Evolutionary conservation across 2,329 filamentous ascomycete species (phyloP).

Genomic region (Ophiostoma montium): DNA sequence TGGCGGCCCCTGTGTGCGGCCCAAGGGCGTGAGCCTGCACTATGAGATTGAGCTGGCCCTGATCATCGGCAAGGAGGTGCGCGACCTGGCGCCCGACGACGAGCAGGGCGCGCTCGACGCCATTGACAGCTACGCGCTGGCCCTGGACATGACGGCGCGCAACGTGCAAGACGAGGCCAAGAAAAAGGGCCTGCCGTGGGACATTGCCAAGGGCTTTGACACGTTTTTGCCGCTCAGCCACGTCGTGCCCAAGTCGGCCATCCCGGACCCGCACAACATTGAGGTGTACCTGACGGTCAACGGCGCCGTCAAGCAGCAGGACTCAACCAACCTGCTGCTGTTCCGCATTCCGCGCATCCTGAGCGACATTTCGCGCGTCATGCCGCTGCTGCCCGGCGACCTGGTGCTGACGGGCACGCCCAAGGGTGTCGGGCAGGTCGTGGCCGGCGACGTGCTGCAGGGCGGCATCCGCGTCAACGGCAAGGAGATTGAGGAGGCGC

Average conservation of each 20-base stretch:
- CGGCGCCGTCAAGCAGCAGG: constrained; percentile 60
- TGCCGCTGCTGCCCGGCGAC: constrained; percentile 85
- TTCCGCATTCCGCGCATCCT: constrained; percentile 79
- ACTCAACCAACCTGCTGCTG: constrained; percentile 88
- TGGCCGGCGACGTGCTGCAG: constrained; percentile 73
- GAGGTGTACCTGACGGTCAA: constrained; percentile 82
- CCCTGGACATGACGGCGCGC: constrained; percentile 94
- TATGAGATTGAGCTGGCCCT: constrained; percentile 92
- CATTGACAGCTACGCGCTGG: constrained; percentile 73
- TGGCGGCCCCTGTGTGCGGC: constrained; percentile 62
- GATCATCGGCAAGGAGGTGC: constrained; percentile 68
- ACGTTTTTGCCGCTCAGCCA: constrained; percentile 84
- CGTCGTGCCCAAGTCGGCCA: constrained; percentile 63
- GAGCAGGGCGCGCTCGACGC: constrained; percentile 63
- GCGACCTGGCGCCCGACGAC: constrained; percentile 63
- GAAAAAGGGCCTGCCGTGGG: constrained; percentile 91
- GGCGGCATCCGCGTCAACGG: constrained; percentile 70
- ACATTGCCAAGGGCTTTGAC: constrained; percentile 93
- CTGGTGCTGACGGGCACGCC: constrained; percentile 94
- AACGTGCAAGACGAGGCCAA: constrained; percentile 96
- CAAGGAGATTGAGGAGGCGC: constrained; percentile 71
- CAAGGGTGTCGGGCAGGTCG: constrained; percentile 81
- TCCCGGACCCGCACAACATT: constrained; percentile 77
- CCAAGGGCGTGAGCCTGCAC: constrained; percentile 72
- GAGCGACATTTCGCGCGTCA: constrained; percentile 85